Conservation (phyloP, 139 green algal species). For the Edaphochlamys debaryana region DNA sequence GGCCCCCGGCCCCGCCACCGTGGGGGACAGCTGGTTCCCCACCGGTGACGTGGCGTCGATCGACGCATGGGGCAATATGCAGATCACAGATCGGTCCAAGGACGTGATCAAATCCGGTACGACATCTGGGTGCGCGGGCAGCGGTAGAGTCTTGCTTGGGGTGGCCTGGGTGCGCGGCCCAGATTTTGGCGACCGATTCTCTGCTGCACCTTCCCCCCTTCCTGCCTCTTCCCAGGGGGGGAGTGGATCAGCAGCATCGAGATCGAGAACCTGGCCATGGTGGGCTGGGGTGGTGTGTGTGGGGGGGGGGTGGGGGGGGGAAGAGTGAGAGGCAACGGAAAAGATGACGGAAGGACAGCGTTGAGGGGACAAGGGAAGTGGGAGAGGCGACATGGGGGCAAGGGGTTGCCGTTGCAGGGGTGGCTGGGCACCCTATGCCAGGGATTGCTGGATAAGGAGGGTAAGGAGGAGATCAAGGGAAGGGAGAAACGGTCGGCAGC, state of each 20-base stretch:
- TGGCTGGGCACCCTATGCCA: too few relatives aligned
- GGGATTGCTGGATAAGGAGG: too few relatives aligned
- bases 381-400: too few relatives aligned
- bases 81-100: constrained; percentile 81
- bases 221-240: constrained; percentile 29
- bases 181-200: not conserved
- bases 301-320: too few relatives aligned
- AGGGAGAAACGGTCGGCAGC: too few relatives aligned
- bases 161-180: not conserved
- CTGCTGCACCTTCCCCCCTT: not conserved
- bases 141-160: not conserved
- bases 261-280: constrained; percentile 64
- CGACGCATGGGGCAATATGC: constrained; percentile 74
- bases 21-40: constrained; percentile 71
- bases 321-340: too few relatives aligned
- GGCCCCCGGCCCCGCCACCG: constrained; percentile 24
- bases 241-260: constrained; percentile 67
- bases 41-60: constrained; percentile 86
- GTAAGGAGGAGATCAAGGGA: too few relatives aligned
- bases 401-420: too few relatives aligned
- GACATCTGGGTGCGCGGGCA: too few relatives aligned
- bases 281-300: not conserved
- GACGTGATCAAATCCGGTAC: constrained; percentile 86
- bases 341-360: too few relatives aligned
- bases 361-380: too few relatives aligned